phyloP scores from a whole-genome alignment of 768 basidiomycete species.

The Clitopilus hobsonii region DNA sequence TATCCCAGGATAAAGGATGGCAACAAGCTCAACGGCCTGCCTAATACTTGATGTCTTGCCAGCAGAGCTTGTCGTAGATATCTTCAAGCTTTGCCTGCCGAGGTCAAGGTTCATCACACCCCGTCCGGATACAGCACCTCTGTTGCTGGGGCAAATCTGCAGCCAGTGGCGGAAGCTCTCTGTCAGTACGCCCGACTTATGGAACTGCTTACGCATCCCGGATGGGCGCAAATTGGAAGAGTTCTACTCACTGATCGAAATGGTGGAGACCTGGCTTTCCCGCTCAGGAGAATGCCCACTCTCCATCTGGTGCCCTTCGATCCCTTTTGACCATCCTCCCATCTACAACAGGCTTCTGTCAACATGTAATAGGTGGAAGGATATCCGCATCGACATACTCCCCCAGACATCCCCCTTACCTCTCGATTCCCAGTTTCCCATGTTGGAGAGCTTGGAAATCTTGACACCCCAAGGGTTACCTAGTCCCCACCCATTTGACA shows the following conservation, averaged over 20 bases:
- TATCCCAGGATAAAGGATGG: no score
- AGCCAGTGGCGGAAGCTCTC: slow-evolving; percentile 24
- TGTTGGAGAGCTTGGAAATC: slow-evolving; percentile 4
- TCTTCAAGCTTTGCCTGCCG: slow-evolving; percentile 1
- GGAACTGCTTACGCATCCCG: slow-evolving; percentile 20
- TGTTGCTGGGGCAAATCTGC: slow-evolving; percentile 27
- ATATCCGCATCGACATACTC: not conserved
- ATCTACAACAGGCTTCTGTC: not conserved
- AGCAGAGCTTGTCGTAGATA: not conserved
- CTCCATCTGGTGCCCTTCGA: not conserved
- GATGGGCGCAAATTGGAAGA: slow-evolving; percentile 8
- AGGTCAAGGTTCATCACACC: slow-evolving; percentile 7
- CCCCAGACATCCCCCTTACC: slow-evolving; percentile 1
- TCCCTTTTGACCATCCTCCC: not conserved
- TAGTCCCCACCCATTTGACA: slow-evolving; percentile 1
- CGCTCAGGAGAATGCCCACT: slow-evolving; percentile 3
- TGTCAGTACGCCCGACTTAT: slow-evolving; percentile 23
- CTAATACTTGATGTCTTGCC: not conserved
- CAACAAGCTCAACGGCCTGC: not conserved
- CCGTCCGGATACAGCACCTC: slow-evolving; percentile 16
- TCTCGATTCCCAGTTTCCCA: not conserved
- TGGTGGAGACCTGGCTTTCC: not conserved
- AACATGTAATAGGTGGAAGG: not conserved
- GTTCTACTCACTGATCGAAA: slow-evolving; percentile 6
- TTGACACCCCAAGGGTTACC: slow-evolving; percentile 5